Evolutionary conservation across 495 filamentous ascomycete genomes (phyloP).

Genomic region (Penicillium simplicissimum): DNA sequence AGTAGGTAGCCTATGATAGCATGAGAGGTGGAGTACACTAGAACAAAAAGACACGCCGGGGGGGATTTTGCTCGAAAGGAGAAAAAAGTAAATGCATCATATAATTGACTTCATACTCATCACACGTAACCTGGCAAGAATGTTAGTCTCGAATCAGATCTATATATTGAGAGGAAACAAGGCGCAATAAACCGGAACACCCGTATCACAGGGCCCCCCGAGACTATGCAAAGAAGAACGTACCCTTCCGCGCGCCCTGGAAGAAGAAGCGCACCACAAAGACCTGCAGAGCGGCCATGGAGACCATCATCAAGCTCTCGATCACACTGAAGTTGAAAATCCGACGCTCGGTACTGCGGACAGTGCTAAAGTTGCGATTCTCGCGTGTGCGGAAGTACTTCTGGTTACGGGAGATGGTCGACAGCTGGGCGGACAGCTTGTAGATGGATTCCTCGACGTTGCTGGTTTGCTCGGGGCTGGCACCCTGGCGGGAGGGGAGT

Average conservation of each 20-base stretch:
- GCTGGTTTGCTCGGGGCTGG: constrained; percentile 85
- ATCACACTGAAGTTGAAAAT: constrained; percentile 98
- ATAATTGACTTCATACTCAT: constrained; percentile 42
- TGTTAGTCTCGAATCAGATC: neutral
- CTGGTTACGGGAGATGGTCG: constrained; percentile 96
- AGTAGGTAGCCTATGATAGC: constrained; percentile 26
- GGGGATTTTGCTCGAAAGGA: constrained; percentile 16
- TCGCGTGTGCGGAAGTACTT: constrained; percentile 99
- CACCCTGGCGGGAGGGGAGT: constrained; percentile 88
- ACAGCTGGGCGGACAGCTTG: constrained; percentile 90
- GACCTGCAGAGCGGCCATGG: constrained; percentile 95
- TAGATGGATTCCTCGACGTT: constrained; percentile 92
- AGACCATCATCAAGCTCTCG: constrained; percentile 87
- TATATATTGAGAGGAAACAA: neutral
- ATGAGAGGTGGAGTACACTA: constrained; percentile 15
- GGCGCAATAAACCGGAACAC: neutral
- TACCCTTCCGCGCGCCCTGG: constrained; percentile 80
- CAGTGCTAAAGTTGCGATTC: constrained; percentile 98
- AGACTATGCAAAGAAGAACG: constrained; percentile 27
- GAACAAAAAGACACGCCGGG: constrained; percentile 20
- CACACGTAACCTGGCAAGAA: constrained; percentile 39
- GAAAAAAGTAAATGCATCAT: constrained; percentile 33
- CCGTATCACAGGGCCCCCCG: too few relatives aligned
- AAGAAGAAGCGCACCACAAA: constrained; percentile 99
- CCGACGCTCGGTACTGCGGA: constrained; percentile 88